Evolutionary conservation across 768 basidiomycete genomes (phyloP).

Genomic region (Russula sp.): DNA sequence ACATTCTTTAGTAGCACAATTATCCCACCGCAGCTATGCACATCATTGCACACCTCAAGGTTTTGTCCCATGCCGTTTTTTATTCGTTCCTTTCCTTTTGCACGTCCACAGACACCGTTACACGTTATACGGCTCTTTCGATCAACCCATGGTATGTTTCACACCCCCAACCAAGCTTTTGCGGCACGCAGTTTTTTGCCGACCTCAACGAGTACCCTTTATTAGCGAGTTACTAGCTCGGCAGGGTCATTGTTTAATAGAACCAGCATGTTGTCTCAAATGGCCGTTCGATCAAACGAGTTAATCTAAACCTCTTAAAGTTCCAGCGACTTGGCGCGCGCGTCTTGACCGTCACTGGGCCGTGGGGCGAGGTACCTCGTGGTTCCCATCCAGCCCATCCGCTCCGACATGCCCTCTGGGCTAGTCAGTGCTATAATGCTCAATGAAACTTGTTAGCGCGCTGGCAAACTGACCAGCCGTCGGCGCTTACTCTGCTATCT

Average conservation of each 20-base stretch:
- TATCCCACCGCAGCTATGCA: constrained; percentile 14
- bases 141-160: constrained; percentile 6
- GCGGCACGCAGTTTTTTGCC: not conserved
- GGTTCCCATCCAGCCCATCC: not conserved
- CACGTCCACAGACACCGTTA: constrained; percentile 14
- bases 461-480: not conserved
- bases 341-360: not conserved
- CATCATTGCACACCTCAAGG: constrained; percentile 9
- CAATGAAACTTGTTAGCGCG: not conserved
- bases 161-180: not conserved
- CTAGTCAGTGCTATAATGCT: not conserved
- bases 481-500: not conserved
- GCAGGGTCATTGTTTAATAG: not conserved
- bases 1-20: constrained; percentile 12
- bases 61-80: constrained; percentile 13
- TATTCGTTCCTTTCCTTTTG: not conserved
- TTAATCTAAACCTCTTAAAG: not conserved
- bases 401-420: not conserved
- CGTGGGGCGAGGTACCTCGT: not conserved
- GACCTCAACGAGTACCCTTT: not conserved
- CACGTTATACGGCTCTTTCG: constrained; percentile 4
- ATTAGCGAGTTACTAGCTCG: not conserved
- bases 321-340: no score
- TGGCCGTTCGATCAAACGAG: not conserved
- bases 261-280: not conserved